A percentile compares a stretch with the other conserved stretches of the same genome.
Conservation (phyloP, 345 rosid genomes). For the Citrus cavaleriei region DNA sequence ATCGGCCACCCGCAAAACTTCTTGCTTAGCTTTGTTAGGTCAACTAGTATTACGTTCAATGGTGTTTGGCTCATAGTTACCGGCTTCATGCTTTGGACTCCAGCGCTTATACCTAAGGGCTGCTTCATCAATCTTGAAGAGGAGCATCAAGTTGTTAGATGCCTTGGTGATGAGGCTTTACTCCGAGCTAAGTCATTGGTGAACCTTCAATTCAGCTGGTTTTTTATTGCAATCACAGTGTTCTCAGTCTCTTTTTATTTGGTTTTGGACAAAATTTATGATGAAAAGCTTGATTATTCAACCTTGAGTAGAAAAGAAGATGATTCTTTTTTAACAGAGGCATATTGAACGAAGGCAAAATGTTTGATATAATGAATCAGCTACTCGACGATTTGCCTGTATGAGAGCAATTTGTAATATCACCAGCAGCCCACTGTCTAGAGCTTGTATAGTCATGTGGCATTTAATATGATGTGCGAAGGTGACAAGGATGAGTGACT, state of each 20-base stretch:
- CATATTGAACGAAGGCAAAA: no score
- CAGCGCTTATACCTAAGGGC: conserved; percentile 52
- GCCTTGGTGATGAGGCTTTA: conserved; percentile 41
- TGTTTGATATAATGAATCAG: no score
- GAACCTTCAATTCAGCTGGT: conserved; percentile 63
- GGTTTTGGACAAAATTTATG: conserved; percentile 32
- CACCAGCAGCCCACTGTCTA: no score
- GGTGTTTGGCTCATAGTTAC: conserved; percentile 67
- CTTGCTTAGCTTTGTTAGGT: conserved; percentile 63
- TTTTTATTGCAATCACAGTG: conserved; percentile 35
- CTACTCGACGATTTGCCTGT: no score
- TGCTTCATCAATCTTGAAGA: conserved; percentile 61
- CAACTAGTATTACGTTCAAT: conserved; percentile 55
- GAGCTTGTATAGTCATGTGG: no score
- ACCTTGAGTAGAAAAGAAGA: conserved; percentile 32
- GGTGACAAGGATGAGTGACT: no score
- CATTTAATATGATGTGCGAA: no score
- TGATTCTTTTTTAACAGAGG: neutral
- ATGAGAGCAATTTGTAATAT: no score
- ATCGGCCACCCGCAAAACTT: conserved; percentile 52
- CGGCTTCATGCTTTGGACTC: conserved; percentile 78
- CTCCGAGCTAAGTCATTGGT: conserved; percentile 73
- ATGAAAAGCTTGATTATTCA: conserved; percentile 32
- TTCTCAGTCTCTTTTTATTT: conserved; percentile 42
- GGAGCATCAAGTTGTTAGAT: conserved; percentile 65